phyloP scores from a whole-genome alignment of 164 flowering plant species.

The Magnolia sinica region DNA sequence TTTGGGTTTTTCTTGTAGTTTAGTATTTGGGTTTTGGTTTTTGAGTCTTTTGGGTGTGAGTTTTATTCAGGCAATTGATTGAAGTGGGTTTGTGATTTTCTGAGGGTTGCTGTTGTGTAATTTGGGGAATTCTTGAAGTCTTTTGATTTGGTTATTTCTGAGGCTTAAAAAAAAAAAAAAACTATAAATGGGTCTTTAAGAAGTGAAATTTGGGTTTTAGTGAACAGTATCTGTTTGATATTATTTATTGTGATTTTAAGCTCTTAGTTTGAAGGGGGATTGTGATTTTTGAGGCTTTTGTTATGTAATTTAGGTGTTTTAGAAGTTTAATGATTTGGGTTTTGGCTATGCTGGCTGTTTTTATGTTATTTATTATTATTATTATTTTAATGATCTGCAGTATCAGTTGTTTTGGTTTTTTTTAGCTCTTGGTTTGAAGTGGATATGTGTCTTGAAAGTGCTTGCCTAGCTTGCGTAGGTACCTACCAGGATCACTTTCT shows the following conservation, averaged over 20 bases:
- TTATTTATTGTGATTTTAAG: neutral
- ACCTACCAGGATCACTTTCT: no score
- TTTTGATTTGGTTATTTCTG: neutral
- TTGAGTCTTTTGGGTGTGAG: neutral
- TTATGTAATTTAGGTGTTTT: neutral
- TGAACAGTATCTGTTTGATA: neutral
- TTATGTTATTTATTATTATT: neutral
- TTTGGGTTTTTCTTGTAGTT: no score
- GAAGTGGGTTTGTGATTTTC: neutral
- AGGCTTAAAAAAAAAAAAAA: no score
- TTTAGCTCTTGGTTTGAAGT: no score
- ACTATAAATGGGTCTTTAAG: no score
- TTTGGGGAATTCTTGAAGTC: neutral
- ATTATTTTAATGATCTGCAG: neutral
- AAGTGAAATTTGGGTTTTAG: no score
- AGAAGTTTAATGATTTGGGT: neutral
- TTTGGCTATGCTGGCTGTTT: neutral
- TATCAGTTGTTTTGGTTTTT: neutral
- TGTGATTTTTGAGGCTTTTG: neutral
- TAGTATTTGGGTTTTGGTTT: no score
- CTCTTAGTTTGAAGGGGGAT: neutral
- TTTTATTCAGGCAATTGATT: slow-evolving; percentile 8
- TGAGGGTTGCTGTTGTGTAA: neutral
- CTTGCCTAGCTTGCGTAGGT: no score
- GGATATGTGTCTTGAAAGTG: no score